A percentile compares a stretch with the other conserved stretches of the same genome.
Evolutionary conservation across 768 basidiomycete species (phyloP).

Genomic region (Glaciozyma antarctica): DNA sequence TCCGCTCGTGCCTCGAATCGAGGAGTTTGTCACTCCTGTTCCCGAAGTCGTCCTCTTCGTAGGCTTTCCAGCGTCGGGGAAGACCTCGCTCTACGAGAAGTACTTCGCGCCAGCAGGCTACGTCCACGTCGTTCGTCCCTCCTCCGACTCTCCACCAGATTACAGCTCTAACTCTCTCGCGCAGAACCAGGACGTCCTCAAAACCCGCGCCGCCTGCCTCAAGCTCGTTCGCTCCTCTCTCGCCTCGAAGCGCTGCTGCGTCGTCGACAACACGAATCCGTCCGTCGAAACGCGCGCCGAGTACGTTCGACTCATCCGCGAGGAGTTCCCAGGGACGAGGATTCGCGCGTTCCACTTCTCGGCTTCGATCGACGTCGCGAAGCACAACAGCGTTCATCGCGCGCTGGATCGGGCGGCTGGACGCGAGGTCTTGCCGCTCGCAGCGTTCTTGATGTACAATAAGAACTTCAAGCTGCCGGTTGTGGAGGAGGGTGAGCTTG

Average conservation of each 20-base stretch:
- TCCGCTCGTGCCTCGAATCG: neutral
- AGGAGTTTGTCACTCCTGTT: slow-evolving; percentile 5
- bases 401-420: slow-evolving; percentile 15
- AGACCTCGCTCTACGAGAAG: slow-evolving; percentile 64
- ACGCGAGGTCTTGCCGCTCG: slow-evolving; percentile 19
- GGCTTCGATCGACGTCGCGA: slow-evolving; percentile 68
- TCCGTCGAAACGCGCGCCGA: slow-evolving; percentile 56
- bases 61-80: slow-evolving; percentile 61
- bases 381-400: slow-evolving; percentile 76
- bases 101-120: slow-evolving; percentile 64
- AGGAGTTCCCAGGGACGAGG: slow-evolving; percentile 6
- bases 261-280: slow-evolving; percentile 91
- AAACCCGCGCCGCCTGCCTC: slow-evolving; percentile 65
- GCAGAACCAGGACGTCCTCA: slow-evolving; percentile 45
- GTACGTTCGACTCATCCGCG: slow-evolving; percentile 53
- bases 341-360: slow-evolving; percentile 64
- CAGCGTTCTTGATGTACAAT: slow-evolving; percentile 37
- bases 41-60: slow-evolving; percentile 53
- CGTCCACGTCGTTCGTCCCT: slow-evolving; percentile 49
- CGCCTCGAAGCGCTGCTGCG: slow-evolving; percentile 52
- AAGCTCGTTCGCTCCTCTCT: slow-evolving; percentile 54
- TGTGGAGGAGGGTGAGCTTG: slow-evolving; percentile 50
- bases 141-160: neutral
- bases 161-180: no score
- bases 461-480: slow-evolving; percentile 52